Evolutionary conservation across 1,139 yeast genomes (phyloP).

Genomic region (Debaryomyces sp.): DNA sequence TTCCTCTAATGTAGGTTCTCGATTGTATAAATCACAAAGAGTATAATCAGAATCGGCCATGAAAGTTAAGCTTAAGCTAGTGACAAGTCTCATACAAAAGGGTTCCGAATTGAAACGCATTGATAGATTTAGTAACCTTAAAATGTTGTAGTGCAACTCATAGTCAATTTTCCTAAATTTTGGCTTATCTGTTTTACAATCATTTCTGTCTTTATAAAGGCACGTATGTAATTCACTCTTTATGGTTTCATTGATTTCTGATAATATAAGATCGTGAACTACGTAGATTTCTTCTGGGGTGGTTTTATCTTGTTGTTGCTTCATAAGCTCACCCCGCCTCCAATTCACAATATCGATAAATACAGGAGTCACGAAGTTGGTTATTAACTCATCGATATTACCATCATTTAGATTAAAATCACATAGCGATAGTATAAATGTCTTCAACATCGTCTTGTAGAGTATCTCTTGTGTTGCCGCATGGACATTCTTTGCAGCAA

Average conservation of each 20-base stretch:
- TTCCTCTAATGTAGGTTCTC: neutral
- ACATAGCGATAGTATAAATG: slow-evolving; percentile 8
- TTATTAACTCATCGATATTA: neutral
- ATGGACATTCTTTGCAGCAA: neutral
- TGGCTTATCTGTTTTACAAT: neutral
- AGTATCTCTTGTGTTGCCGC: neutral
- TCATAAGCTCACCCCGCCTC: slow-evolving; percentile 1
- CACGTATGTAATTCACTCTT: neutral
- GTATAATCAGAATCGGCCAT: neutral
- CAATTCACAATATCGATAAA: slow-evolving; percentile 2
- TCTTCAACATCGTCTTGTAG: slow-evolving; percentile 3
- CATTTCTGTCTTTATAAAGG: neutral
- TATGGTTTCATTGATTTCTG: slow-evolving; percentile 1
- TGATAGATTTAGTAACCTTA: slow-evolving; percentile 11
- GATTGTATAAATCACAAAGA: neutral
- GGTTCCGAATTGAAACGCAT: slow-evolving; percentile 2
- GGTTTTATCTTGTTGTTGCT: neutral
- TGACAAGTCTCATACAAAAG: neutral
- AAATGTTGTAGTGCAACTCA: slow-evolving; percentile 14
- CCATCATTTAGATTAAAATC: slow-evolving; percentile 9
- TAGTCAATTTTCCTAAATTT: slow-evolving; percentile 10
- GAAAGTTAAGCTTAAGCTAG: slow-evolving; percentile 5
- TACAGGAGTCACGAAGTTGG: slow-evolving; percentile 2
- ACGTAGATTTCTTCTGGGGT: slow-evolving; percentile 1
- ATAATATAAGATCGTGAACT: neutral